A percentile compares a stretch with the other conserved stretches of the same genome.
phyloP scores from a whole-genome alignment of 495 filamentous ascomycete species.

The Penicillium antarcticum region DNA sequence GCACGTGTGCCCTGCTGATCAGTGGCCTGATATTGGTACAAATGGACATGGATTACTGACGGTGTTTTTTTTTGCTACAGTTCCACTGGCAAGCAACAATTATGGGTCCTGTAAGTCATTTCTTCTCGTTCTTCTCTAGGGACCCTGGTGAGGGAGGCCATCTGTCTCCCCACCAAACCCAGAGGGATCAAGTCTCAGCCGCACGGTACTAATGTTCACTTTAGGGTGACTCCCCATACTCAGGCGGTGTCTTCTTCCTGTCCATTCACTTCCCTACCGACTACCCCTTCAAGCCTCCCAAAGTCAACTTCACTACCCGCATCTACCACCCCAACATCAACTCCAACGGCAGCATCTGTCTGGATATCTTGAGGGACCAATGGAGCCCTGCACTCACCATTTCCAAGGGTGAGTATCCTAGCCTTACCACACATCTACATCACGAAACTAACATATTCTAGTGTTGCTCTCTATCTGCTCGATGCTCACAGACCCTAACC shows the following conservation, averaged over 20 bases:
- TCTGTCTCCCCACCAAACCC: not conserved
- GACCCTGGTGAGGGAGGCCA: slow-evolving; percentile 1
- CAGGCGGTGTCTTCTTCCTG: slow-evolving; percentile 96
- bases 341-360: slow-evolving; percentile 97
- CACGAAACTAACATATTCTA: slow-evolving; percentile 27
- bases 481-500: slow-evolving; percentile 99
- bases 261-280: slow-evolving; percentile 98
- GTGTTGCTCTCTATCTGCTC: slow-evolving; percentile 98
- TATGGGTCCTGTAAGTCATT: slow-evolving; percentile 91
- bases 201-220: slow-evolving; percentile 16
- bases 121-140: not conserved
- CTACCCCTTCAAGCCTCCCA: slow-evolving; percentile 99
- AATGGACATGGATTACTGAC: slow-evolving; percentile 18
- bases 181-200: not conserved
- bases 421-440: not conserved
- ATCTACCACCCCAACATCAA: slow-evolving; percentile 99
- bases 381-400: slow-evolving; percentile 99
- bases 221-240: slow-evolving; percentile 91
- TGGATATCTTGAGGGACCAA: slow-evolving; percentile 97
- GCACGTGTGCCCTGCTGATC: slow-evolving; percentile 5
- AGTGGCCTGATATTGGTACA: slow-evolving; percentile 5
- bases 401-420: slow-evolving; percentile 75
- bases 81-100: slow-evolving; percentile 99
- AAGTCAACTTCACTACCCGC: slow-evolving; percentile 99
- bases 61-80: slow-evolving; percentile 44